phyloP scores from a whole-genome alignment of 106 monocot genomes.

The Allium sativum region DNA sequence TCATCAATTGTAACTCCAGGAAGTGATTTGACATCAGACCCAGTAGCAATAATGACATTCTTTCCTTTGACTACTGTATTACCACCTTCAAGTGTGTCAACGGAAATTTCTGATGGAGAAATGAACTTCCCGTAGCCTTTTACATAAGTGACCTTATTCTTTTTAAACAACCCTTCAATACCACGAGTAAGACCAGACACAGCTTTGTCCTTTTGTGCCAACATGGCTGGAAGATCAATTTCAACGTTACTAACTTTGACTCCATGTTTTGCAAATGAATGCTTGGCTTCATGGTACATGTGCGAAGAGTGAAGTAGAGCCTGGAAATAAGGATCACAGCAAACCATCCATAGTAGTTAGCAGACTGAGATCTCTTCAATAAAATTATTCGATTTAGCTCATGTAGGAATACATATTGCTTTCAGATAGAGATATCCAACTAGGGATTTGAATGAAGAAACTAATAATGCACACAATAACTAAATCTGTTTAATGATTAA shows the following conservation, averaged over 20 bases:
- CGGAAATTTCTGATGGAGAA: slow-evolving; percentile 33
- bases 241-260: slow-evolving; percentile 22
- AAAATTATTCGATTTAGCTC: too few relatives aligned
- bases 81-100: slow-evolving; percentile 34
- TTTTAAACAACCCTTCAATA: slow-evolving; percentile 49
- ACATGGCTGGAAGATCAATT: slow-evolving; percentile 52
- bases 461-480: too few relatives aligned
- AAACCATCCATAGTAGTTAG: too few relatives aligned
- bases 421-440: too few relatives aligned
- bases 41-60: slow-evolving; percentile 51
- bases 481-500: too few relatives aligned
- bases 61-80: slow-evolving; percentile 37
- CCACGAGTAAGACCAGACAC: slow-evolving; percentile 38
- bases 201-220: slow-evolving; percentile 57
- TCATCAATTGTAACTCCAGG: slow-evolving; percentile 28
- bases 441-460: too few relatives aligned
- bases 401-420: too few relatives aligned
- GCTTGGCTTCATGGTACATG: slow-evolving; percentile 52
- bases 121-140: slow-evolving; percentile 38
- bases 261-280: slow-evolving; percentile 40
- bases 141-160: slow-evolving; percentile 53
- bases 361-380: too few relatives aligned
- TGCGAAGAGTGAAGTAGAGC: slow-evolving; percentile 34
- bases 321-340: slow-evolving; percentile 8
- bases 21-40: slow-evolving; percentile 50